phyloP scores from a whole-genome alignment of 495 filamentous ascomycete genomes.

The Penicillium salamii region DNA sequence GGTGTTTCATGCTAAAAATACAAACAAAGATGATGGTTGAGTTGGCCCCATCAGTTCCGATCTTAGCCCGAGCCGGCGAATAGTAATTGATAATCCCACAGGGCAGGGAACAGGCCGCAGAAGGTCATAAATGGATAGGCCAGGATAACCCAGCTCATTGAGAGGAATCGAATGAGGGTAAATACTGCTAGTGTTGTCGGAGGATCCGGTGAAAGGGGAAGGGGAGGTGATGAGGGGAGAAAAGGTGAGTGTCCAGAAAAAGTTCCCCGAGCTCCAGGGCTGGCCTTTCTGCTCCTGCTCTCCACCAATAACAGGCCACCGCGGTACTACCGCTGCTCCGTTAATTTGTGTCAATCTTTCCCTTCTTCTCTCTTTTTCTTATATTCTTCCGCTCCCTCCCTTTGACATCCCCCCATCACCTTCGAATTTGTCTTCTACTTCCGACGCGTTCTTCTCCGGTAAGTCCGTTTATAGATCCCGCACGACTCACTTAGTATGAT shows the following conservation, averaged over 20 bases:
- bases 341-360: constrained; percentile 40
- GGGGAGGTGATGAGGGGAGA: constrained; percentile 12
- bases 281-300: constrained; percentile 41
- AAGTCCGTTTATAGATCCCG: constrained; percentile 2
- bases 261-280: too few species aligned
- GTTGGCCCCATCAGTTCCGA: constrained; percentile 2
- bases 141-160: constrained; percentile 11
- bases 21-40: constrained; percentile 11
- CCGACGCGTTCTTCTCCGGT: constrained; percentile 23
- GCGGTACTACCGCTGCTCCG: constrained; percentile 32
- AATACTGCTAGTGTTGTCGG: constrained; percentile 26
- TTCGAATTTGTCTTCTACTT: constrained; percentile 6
- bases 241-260: too few species aligned
- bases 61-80: neutral
- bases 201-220: constrained; percentile 15
- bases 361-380: constrained; percentile 27
- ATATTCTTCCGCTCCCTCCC: constrained; percentile 16
- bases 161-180: constrained; percentile 46
- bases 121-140: neutral
- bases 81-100: constrained; percentile 16
- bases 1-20: neutral
- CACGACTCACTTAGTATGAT: constrained; percentile 1
- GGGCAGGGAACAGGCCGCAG: neutral
- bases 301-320: constrained; percentile 39
- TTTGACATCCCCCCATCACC: constrained; percentile 15